Base-by-base conservation (phyloP, 192 early-diverging fungal genomes). In the Chytriomyces sp. region DNA sequence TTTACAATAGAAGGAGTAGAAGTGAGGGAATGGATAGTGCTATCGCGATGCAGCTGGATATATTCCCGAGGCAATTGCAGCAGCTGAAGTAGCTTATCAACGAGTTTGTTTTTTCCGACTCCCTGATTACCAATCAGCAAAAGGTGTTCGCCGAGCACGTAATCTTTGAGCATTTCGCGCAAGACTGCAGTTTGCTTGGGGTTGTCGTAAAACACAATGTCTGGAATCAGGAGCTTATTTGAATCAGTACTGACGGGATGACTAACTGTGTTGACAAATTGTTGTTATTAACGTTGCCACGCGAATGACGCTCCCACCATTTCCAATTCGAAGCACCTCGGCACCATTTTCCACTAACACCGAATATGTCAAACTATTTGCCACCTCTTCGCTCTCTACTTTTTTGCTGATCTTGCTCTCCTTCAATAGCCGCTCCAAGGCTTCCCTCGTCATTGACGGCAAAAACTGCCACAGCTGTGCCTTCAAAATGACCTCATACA, bases 121-220 rank as follows among this genome's bases (percentile, higher is more conserved):
- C 72, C 92, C 64, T 93, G 92, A 65, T 93, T 93, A 61, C 92
- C 92, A 76, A 93, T 92, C 30, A 93, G 76, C 1, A 93, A 75
- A 40, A 93, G 78, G 68, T 93, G 91, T 52, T 93, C 92, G n/a
- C 92, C 88, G 4, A 92, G 75, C 36, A 85, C 82, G 67, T 84
- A 92, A 73, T 93, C 92, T 77, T 91, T 89, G 38, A 91, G 82
- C 85, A 93, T 91, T 57, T 93, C 90, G 59, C 81, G 81, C 58
- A 93, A 72, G 60, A 92, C 84, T 33, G 83, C 78, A 6, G 86
- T 89, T 55, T 93, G 92, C 38, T 82, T 82, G 28, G 86, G 87
- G 73, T 93, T 93, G 63, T 92, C 91, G 64, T 86, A 88, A 76
- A 92, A 93, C 22, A 89, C 31, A 30, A 68, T 55, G 36, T 68